These are phyloP conservation scores for Margaritispora aquatica DNA, from an alignment of 495 filamentous ascomycete genomes.

Conservation along the genomic window DNA sequence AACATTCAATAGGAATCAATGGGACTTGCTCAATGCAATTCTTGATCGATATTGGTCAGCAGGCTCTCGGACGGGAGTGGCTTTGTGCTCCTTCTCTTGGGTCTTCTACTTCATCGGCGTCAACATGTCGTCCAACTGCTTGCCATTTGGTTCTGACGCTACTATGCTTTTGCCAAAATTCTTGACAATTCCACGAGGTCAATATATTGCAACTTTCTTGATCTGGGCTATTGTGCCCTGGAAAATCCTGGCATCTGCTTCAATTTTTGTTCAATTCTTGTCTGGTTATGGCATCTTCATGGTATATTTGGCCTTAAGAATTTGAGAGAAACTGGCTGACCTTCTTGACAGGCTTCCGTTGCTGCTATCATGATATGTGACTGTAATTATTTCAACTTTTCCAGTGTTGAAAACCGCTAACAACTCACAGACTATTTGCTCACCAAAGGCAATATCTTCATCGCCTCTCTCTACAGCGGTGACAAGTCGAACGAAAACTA, in stretches of 20 bases:
- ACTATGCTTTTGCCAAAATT: conserved; percentile 30
- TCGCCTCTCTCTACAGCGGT: conserved; percentile 27
- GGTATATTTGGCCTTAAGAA: not conserved
- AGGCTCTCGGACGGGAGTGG: not conserved
- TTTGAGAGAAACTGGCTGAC: not conserved
- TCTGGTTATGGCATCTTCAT: conserved; percentile 11
- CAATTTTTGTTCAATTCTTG: conserved; percentile 25
- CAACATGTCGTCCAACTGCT: not conserved
- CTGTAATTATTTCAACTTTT: conserved; percentile 16
- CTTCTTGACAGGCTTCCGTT: conserved; percentile 1
- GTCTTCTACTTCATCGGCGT: not conserved
- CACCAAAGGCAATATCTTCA: conserved; percentile 29
- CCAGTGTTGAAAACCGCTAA: not conserved
- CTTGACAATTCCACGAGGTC: conserved; percentile 32
- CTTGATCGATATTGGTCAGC: not conserved
- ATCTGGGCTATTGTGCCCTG: conserved; percentile 27
- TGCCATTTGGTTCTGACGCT: not conserved
- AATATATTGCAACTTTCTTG: conserved; percentile 29
- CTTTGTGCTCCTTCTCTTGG: not conserved
- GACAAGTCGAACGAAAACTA: conserved; percentile 25
- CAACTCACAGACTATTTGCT: conserved; percentile 24
- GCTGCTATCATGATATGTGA: conserved; percentile 28
- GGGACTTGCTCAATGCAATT: not conserved
- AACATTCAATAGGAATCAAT: not conserved
- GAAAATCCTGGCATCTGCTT: conserved; percentile 27